phyloP scores from a whole-genome alignment of 352 stramenopile species.

The Globisporangium abappressorium region DNA sequence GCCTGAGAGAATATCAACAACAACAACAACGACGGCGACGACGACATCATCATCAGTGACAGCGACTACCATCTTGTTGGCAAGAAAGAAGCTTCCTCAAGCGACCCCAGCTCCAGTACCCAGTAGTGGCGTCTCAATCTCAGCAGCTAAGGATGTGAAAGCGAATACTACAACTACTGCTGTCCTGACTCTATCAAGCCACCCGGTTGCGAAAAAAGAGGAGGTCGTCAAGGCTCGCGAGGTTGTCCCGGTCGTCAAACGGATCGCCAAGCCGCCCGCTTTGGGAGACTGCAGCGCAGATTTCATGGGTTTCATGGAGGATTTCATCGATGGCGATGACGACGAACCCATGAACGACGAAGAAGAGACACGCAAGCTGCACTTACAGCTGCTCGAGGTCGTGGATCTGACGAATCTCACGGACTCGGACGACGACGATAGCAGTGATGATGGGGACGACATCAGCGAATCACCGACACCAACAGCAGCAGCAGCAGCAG shows the following conservation, averaged over 20 bases:
- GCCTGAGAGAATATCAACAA: neutral
- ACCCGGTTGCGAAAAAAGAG: slow-evolving; percentile 12
- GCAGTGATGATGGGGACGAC: slow-evolving; percentile 28
- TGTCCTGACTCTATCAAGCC: neutral
- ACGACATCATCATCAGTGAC: neutral
- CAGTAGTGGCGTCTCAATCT: neutral
- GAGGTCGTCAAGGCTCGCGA: slow-evolving; percentile 7
- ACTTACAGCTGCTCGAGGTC: slow-evolving; percentile 45
- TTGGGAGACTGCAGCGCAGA: slow-evolving; percentile 39
- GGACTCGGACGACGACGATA: slow-evolving; percentile 48
- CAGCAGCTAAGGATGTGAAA: neutral
- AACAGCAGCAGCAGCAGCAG: neutral
- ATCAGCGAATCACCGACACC: slow-evolving; percentile 3
- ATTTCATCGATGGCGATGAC: slow-evolving; percentile 35
- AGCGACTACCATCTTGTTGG: slow-evolving; percentile 15
- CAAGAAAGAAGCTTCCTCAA: slow-evolving; percentile 28
- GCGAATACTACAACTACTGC: neutral
- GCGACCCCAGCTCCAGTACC: neutral
- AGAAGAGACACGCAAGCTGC: slow-evolving; percentile 32
- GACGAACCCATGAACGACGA: slow-evolving; percentile 34
- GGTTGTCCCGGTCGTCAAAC: neutral
- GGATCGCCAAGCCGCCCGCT: slow-evolving; percentile 13
- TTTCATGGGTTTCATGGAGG: slow-evolving; percentile 49
- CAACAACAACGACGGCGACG: neutral
- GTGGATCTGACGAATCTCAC: slow-evolving; percentile 64